These are phyloP conservation scores for Xylaria castorea DNA, from an alignment of 495 filamentous ascomycete species.

Conservation along the genomic window DNA sequence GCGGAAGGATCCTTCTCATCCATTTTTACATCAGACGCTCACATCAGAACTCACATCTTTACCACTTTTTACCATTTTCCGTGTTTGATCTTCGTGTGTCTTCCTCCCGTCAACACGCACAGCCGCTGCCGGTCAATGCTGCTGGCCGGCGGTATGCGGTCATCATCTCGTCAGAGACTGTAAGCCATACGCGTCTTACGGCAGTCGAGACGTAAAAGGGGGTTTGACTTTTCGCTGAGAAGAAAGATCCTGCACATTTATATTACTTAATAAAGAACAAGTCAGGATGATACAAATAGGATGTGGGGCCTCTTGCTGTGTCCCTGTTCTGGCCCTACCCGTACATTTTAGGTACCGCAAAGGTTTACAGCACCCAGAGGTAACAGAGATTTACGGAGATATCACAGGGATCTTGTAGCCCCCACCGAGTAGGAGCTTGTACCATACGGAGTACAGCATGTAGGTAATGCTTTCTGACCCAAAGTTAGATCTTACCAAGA, in stretches of 20 bases:
- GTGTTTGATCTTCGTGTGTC: constrained; percentile 13
- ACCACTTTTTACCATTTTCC: background rate
- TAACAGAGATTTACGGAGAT: background rate
- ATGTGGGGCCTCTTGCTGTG: background rate
- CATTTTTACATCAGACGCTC: background rate
- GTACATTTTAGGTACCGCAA: background rate
- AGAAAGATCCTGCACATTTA: background rate
- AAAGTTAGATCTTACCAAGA: background rate
- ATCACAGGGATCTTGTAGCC: background rate
- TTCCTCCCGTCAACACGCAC: background rate
- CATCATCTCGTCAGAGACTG: constrained; percentile 1
- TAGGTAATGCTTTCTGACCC: background rate
- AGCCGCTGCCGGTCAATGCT: background rate
- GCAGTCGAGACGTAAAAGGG: background rate
- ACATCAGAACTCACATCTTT: constrained; percentile 11
- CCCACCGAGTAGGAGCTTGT: background rate
- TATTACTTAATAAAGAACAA: constrained; percentile 12
- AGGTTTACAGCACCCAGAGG: background rate
- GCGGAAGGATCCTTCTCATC: constrained; percentile 3
- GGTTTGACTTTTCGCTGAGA: background rate
- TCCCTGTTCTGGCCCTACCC: background rate
- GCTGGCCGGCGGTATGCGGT: background rate
- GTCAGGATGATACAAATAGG: constrained; percentile 3
- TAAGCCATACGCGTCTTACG: background rate
- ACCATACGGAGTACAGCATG: too few relatives aligned